A percentile compares a stretch with the other conserved stretches of the same genome.
Evolutionary conservation across 169 alveolate genomes (phyloP).

Genomic region (Fabrea salina): DNA sequence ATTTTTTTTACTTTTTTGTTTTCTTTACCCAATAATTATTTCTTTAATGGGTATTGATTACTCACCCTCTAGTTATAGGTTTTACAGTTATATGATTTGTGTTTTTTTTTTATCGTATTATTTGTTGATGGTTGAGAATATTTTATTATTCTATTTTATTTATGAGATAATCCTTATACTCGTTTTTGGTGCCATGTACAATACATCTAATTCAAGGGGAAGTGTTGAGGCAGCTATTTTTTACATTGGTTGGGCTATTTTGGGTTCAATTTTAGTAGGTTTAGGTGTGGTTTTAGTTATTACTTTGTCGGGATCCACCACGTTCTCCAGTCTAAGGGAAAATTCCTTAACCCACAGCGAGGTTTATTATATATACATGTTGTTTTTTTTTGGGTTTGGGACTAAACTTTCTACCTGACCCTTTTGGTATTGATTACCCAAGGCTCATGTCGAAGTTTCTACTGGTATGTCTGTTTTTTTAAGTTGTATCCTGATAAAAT

Average conservation of each 20-base stretch:
- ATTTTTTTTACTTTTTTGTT: not conserved
- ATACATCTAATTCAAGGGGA: constrained; percentile 18
- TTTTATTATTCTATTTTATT: constrained; percentile 6
- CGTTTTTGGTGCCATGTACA: constrained; percentile 1
- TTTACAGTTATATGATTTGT: not conserved
- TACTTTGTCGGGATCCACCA: not conserved
- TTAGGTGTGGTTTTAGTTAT: not conserved
- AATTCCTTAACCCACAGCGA: not conserved
- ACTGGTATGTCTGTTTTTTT: constrained; percentile 30
- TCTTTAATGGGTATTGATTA: not conserved
- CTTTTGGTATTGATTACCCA: constrained; percentile 28
- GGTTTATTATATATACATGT: constrained; percentile 1
- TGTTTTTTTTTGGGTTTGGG: constrained; percentile 29
- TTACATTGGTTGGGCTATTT: not conserved
- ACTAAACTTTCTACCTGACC: constrained; percentile 18
- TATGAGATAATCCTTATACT: not conserved
- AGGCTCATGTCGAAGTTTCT: constrained; percentile 26
- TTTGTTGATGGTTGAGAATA: not conserved
- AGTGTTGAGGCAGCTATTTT: constrained; percentile 16
- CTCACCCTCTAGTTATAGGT: not conserved
- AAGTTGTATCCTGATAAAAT: constrained; percentile 22
- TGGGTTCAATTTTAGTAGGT: constrained; percentile 23
- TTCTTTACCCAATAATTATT: constrained; percentile 16
- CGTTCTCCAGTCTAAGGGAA: not conserved
- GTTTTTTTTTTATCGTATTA: not conserved